Percentiles rank a stretch among this genome's conserved stretches.
Evolutionary conservation across 2,329 filamentous ascomycete genomes (phyloP).

Genomic region (Phaeophleospora eucalypticola): DNA sequence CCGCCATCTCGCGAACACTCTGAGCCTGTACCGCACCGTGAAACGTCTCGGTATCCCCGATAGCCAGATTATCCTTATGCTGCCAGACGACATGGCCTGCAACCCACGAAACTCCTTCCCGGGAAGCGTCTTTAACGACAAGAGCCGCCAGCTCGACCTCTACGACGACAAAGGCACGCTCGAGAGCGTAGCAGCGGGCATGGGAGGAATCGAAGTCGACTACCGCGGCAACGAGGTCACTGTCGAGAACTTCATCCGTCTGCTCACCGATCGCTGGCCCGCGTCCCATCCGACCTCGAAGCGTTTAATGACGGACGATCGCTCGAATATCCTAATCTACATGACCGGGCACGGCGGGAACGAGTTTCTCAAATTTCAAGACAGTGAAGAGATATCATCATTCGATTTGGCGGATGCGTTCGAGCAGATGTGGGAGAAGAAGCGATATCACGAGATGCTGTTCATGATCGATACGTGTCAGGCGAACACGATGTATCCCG

Average conservation of each 20-base stretch:
- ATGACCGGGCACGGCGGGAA: conserved; percentile 99
- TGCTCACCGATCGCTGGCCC: conserved; percentile 89
- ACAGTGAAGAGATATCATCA: conserved; percentile 93
- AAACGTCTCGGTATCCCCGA: conserved; percentile 97
- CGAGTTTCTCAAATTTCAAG: conserved; percentile 97
- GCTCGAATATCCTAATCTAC: conserved; percentile 95
- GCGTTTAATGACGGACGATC: conserved; percentile 85
- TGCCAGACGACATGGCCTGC: conserved; percentile 99
- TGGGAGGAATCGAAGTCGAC: conserved; percentile 77
- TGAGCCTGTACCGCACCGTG: conserved; percentile 95
- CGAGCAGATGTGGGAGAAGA: conserved; percentile 99
- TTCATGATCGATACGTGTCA: conserved; percentile 99
- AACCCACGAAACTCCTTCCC: conserved; percentile 98
- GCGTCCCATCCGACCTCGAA: conserved; percentile 95
- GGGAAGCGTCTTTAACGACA: conserved; percentile 97
- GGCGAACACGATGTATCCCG: conserved; percentile 98
- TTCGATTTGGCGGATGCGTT: conserved; percentile 97
- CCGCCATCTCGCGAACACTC: conserved; percentile 92
- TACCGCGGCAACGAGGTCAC: conserved; percentile 98
- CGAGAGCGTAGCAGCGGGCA: conserved; percentile 24
- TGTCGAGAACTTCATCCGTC: conserved; percentile 95
- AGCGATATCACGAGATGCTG: conserved; percentile 94
- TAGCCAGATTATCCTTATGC: conserved; percentile 98
- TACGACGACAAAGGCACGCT: conserved; percentile 66
- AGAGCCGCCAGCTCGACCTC: conserved; percentile 87